Evolutionary conservation across 23 red algal genomes (phyloP), one percentile per base, ranked within the genome.

Genomic region (Rhodosorus marinus): DNA sequence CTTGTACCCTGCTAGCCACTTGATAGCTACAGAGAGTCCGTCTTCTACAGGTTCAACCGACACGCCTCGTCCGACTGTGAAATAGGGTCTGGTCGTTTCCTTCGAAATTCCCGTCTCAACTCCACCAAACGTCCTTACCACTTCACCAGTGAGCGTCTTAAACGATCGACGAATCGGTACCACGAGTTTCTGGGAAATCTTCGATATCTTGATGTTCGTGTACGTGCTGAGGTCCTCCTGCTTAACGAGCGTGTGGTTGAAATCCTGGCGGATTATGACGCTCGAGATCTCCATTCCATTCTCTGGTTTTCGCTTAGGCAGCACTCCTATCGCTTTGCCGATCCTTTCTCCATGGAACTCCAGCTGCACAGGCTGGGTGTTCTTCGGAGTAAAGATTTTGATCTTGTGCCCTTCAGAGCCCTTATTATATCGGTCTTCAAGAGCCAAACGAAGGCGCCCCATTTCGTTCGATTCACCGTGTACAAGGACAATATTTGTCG

Each of bases 401-500:
- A 98, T 67, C 26, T 66, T 62, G 22, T 54, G 69, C 47, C 55
- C 62, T 1, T 29, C 41, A 24, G 68, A 54, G 40, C 58, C 49
- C 48, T 75, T 72, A 69, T 98, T 98, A 58, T 72, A 82, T 20
- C 69, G 63, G 1, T 57, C 45, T 47, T 98, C 90, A 21, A 98
- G 57, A 29, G 77, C 78, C 29, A 64, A 62, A 36, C 64, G 60
- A 11, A 98, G 59, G 23, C 90, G 78, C 24, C 66, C 40, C 90
- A 98, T 98, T 29, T 98, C 81, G 28, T 76, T 72, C 42, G 62
- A 68, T 35, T 85, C 71, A 23, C 90, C 90, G 57, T 98, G 90
- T 2, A 98, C 90, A 1, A 98, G 65, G 35, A 98, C 51, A 29
- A 77, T 70, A 73, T 98, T 75, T 20, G 53, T 63, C 1, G 90